Base-by-base conservation (phyloP, 768 basidiomycete genomes). In the Grammothele lineata region DNA sequence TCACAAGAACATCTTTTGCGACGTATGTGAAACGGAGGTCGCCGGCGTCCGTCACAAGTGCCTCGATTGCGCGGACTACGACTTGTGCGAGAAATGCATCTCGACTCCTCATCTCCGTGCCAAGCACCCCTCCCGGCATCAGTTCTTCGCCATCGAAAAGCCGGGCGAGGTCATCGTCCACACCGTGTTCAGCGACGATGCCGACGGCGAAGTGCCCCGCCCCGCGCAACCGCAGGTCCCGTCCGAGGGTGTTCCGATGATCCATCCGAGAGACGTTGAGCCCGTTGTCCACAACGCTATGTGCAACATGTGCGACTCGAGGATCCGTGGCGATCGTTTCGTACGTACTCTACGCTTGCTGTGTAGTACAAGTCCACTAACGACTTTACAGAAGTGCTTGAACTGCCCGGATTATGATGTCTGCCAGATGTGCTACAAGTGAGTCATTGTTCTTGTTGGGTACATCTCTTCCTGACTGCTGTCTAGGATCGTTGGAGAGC, bases 351-450 rank as follows among this genome's bases (percentile, higher is more conserved):
- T 37, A 26, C 22, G 41, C 40, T 26, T 26, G 35, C 19, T n/a
- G 10, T n/a, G 5, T n/a, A 8, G 8, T 4, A 19, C 12, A 19
- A 22, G 19, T 44, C 34, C 51, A 14, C n/a, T 36, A 36, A 8
- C 2, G 3, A 41, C 1, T 37, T 14, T 27, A 22, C 39, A 89
- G 86, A 91, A 90, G 83, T 91, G 88, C 57, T 48, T 82, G 8
- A 61, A 69, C 47, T 92, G 89, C 65, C 88, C 89, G n/a, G 88
- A 93, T 59, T 93, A 81, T 54, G 90, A 93, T 55, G 76, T 81
- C 8, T 93, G 91, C 58, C 59, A 64, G 14, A 64, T 71, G 14
- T 93, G 91, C 66, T 89, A 85, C 66, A 70, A 67, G 78, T 83
- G 59, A 38, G 68, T 56, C 37, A 38, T 11, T 12, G 17, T 40